Evolutionary conservation across 768 basidiomycete genomes (phyloP).

Genomic region (Calocera cornea): DNA sequence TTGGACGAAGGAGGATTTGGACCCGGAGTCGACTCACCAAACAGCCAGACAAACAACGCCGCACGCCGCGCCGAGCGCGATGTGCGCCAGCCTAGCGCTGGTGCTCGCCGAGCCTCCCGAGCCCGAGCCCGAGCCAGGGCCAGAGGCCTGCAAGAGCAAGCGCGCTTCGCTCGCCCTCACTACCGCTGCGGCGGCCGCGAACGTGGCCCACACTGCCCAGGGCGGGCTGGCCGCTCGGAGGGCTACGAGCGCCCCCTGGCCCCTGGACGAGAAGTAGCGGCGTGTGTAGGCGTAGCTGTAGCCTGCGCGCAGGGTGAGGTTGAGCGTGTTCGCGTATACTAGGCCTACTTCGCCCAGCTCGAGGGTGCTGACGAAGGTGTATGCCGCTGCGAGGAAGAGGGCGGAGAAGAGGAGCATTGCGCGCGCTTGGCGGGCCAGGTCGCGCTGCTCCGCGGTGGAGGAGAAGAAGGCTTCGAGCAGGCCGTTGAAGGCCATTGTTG

Average conservation of each 20-base stretch:
- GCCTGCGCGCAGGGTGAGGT: conserved; percentile 32
- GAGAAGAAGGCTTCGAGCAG: conserved; percentile 83
- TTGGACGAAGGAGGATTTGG: neutral
- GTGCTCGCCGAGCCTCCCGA: no score
- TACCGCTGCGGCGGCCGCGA: conserved; percentile 31
- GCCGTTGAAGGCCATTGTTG: conserved; percentile 80
- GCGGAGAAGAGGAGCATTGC: conserved; percentile 73
- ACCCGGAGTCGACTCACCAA: no score
- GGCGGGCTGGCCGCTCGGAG: conserved; percentile 1
- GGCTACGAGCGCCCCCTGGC: neutral
- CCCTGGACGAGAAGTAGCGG: conserved; percentile 32
- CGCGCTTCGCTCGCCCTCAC: conserved; percentile 68
- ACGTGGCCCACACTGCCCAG: neutral
- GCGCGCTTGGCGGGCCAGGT: conserved; percentile 51
- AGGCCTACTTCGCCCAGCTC: conserved; percentile 38
- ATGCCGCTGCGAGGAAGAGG: conserved; percentile 46
- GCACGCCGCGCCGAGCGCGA: conserved; percentile 8
- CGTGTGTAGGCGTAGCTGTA: conserved; percentile 43
- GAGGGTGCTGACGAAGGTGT: conserved; percentile 30
- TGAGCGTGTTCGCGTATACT: conserved; percentile 18
- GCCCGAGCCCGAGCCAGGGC: no score
- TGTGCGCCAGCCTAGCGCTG: neutral
- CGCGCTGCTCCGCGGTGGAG: conserved; percentile 51
- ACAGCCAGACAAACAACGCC: conserved; percentile 10
- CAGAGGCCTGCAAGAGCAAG: conserved; percentile 36